Percentiles rank a stretch among this genome's conserved stretches.
These are phyloP conservation scores for Leptodermis oblonga DNA, from an alignment of 257 asterid species.

Conservation along the genomic window DNA sequence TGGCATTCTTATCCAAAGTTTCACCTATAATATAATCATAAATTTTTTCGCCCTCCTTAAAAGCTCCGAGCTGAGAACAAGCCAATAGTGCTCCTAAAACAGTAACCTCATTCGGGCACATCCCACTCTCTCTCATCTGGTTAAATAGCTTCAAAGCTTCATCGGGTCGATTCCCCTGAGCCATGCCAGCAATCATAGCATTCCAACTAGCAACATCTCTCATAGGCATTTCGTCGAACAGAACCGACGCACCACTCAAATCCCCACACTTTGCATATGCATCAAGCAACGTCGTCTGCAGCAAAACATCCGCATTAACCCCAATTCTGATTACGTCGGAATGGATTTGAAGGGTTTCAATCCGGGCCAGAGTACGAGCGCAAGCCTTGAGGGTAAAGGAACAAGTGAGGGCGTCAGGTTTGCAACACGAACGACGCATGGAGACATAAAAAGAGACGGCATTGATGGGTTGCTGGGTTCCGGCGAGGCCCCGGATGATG, in stretches of 20 bases:
- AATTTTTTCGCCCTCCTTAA: constrained; percentile 50
- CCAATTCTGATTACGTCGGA: constrained; percentile 48
- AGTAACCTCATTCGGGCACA: constrained; percentile 69
- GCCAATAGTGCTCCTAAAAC: constrained; percentile 86
- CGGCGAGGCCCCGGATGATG: constrained; percentile 92
- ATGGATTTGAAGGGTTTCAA: constrained; percentile 59
- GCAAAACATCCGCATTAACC: constrained; percentile 47
- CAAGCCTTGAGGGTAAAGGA: constrained; percentile 93
- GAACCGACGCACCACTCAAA: constrained; percentile 37
- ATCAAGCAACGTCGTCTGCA: constrained; percentile 79
- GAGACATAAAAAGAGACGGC: constrained; percentile 54
- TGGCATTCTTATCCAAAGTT: constrained; percentile 51
- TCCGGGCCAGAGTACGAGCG: constrained; percentile 61
- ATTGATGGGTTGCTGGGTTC: constrained; percentile 50
- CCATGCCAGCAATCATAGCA: constrained; percentile 80
- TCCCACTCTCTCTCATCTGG: constrained; percentile 37
- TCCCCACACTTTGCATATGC: constrained; percentile 65
- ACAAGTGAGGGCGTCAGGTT: constrained; percentile 84
- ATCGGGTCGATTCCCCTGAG: constrained; percentile 70
- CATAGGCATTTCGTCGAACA: constrained; percentile 71
- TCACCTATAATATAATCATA: constrained; percentile 34
- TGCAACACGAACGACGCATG: constrained; percentile 63
- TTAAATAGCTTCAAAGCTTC: constrained; percentile 66
- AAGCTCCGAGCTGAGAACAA: constrained; percentile 82
- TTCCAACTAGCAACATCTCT: constrained; percentile 89